phyloP scores from a whole-genome alignment of 371 early-diverging fungal genomes.

The Phascolomyces articulosus region DNA sequence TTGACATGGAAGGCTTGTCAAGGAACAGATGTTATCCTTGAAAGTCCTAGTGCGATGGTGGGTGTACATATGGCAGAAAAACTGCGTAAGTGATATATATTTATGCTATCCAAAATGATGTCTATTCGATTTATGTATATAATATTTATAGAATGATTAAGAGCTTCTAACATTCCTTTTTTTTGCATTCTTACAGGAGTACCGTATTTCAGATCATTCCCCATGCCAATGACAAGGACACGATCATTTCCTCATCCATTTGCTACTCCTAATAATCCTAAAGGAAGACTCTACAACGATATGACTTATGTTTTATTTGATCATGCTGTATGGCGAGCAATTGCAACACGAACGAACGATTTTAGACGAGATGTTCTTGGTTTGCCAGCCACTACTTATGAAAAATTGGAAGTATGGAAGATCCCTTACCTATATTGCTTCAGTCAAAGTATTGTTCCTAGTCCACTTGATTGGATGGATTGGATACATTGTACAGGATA shows the following conservation, averaged over 20 bases:
- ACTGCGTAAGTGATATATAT: constrained; percentile 34
- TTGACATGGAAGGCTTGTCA: constrained; percentile 77
- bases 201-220: constrained; percentile 76
- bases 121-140: neutral
- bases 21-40: constrained; percentile 76
- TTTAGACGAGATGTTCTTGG: constrained; percentile 64
- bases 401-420: constrained; percentile 60
- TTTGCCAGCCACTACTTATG: constrained; percentile 56
- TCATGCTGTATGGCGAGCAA: constrained; percentile 77
- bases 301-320: constrained; percentile 82
- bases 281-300: constrained; percentile 76
- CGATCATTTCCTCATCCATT: constrained; percentile 83
- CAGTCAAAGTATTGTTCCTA: constrained; percentile 72
- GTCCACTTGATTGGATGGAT: constrained; percentile 78
- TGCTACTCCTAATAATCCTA: constrained; percentile 66
- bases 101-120: neutral
- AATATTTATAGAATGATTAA: neutral
- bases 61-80: constrained; percentile 84
- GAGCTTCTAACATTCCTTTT: no score
- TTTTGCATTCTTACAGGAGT: no score
- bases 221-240: constrained; percentile 89
- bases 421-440: constrained; percentile 81
- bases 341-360: constrained; percentile 63
- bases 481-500: constrained; percentile 81
- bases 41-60: constrained; percentile 79